Evolutionary conservation across 148 eudicot species (phyloP).

Genomic region (Hydrangea macrophylla): DNA sequence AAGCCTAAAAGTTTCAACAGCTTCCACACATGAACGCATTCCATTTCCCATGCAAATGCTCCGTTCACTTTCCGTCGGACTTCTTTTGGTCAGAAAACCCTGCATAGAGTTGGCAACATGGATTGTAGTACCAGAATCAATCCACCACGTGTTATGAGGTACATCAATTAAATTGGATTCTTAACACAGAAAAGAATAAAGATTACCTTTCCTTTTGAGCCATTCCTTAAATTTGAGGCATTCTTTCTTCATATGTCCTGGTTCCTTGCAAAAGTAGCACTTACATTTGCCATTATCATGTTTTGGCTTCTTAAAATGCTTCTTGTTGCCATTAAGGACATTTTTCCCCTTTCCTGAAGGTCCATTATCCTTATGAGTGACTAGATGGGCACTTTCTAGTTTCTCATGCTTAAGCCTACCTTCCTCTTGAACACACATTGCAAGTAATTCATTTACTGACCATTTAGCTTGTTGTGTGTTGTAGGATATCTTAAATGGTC

Average conservation of each 20-base stretch:
- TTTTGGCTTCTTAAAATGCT: no score
- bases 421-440: constrained; percentile 28
- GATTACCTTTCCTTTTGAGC: constrained; percentile 23
- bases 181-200: constrained; percentile 5
- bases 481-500: constrained; percentile 3
- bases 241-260: constrained; percentile 9
- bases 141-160: constrained; percentile 16
- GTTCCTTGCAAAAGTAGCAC: constrained; percentile 1
- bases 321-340: no score
- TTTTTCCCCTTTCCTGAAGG: no score
- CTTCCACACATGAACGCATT: constrained; percentile 17
- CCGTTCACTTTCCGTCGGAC: no score
- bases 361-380: no score
- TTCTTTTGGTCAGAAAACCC: no score
- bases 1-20: no score
- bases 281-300: background rate
- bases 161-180: constrained; percentile 17
- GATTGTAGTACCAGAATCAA: constrained; percentile 17
- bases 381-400: no score
- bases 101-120: no score
- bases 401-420: background rate
- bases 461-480: constrained; percentile 17
- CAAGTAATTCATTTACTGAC: constrained; percentile 17
- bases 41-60: constrained; percentile 13
- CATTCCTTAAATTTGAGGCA: constrained; percentile 4